Conservation (phyloP, 2,329 filamentous ascomycete genomes). For the Corynespora cassiicola region DNA sequence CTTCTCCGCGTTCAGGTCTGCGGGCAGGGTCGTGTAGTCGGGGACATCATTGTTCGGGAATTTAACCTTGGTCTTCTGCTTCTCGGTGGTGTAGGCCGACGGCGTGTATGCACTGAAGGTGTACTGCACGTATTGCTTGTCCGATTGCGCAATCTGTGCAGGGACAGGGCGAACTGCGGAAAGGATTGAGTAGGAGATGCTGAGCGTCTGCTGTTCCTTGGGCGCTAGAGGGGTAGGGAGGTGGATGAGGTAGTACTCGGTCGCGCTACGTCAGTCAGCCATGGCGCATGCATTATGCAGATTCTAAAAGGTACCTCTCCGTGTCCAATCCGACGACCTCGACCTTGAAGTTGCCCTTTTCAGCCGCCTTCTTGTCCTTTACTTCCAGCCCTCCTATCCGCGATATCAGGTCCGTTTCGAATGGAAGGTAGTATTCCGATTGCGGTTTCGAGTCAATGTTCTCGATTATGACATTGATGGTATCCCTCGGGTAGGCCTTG, state of each 20-base stretch:
- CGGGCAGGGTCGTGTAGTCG: conserved; percentile 79
- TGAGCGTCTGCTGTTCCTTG: conserved; percentile 81
- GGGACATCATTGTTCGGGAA: conserved; percentile 78
- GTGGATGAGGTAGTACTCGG: conserved; percentile 81
- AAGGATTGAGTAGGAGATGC: conserved; percentile 84
- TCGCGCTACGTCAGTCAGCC: conserved; percentile 49
- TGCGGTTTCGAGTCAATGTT: conserved; percentile 82
- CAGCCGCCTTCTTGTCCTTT: conserved; percentile 84
- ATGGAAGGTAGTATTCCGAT: conserved; percentile 89
- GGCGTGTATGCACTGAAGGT: conserved; percentile 84
- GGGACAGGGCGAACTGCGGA: conserved; percentile 82
- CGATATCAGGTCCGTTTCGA: conserved; percentile 76
- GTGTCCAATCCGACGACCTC: conserved; percentile 68
- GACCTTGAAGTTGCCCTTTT: conserved; percentile 70
- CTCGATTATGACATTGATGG: conserved; percentile 91
- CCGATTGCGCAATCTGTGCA: conserved; percentile 79
- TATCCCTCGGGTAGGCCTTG: conserved; percentile 89
- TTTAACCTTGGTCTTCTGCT: conserved; percentile 98
- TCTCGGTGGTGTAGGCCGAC: conserved; percentile 82
- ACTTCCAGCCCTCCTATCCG: conserved; percentile 87
- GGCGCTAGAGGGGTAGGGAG: conserved; percentile 78
- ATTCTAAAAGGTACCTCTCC: conserved; percentile 57
- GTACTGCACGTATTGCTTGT: conserved; percentile 86
- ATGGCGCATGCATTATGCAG: too few relatives aligned
- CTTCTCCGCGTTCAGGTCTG: conserved; percentile 62